Evolutionary conservation across 2,329 filamentous ascomycete genomes (phyloP).

Genomic region (Verticillium isaacii): DNA sequence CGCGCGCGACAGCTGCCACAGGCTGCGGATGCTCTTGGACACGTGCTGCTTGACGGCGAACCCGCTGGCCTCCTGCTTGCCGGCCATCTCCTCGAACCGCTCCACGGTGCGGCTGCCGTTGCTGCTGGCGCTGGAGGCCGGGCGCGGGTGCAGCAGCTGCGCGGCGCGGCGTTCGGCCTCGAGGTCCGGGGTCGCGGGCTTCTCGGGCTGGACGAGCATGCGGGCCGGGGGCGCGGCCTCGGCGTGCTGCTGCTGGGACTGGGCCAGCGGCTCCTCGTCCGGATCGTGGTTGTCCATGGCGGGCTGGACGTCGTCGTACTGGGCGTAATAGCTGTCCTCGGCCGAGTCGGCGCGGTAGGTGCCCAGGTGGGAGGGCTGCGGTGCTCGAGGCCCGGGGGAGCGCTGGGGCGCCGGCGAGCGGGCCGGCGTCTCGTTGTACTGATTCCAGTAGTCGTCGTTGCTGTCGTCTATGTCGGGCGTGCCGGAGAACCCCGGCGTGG

Average conservation of each 20-base stretch:
- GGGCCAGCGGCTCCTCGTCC: conserved; percentile 52
- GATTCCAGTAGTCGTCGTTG: conserved; percentile 76
- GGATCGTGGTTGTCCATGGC: conserved; percentile 78
- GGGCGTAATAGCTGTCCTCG: conserved; percentile 71
- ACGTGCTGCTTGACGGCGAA: conserved; percentile 76
- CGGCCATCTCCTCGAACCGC: conserved; percentile 52
- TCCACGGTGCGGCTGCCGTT: conserved; percentile 55
- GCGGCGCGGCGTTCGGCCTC: conserved; percentile 32
- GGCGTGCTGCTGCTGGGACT: conserved; percentile 22
- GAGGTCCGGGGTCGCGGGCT: conserved; percentile 15
- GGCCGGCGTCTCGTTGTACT: conserved; percentile 68
- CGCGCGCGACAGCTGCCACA: conserved; percentile 65
- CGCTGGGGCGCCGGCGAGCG: conserved; percentile 57
- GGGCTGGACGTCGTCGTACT: conserved; percentile 74
- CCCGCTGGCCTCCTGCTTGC: conserved; percentile 58
- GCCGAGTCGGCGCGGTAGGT: conserved; percentile 20
- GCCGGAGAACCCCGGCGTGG: conserved; percentile 6
- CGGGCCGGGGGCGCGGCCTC: neutral
- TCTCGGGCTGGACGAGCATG: neutral
- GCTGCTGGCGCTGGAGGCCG: conserved; percentile 53
- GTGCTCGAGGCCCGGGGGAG: conserved; percentile 53
- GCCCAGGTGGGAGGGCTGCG: conserved; percentile 21
- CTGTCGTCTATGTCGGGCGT: conserved; percentile 54
- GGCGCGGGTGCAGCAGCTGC: conserved; percentile 49
- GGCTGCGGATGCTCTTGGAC: conserved; percentile 69